Base-by-base conservation (phyloP, 208 protist genomes). In the Leptomonas pyrrhocoris region DNA sequence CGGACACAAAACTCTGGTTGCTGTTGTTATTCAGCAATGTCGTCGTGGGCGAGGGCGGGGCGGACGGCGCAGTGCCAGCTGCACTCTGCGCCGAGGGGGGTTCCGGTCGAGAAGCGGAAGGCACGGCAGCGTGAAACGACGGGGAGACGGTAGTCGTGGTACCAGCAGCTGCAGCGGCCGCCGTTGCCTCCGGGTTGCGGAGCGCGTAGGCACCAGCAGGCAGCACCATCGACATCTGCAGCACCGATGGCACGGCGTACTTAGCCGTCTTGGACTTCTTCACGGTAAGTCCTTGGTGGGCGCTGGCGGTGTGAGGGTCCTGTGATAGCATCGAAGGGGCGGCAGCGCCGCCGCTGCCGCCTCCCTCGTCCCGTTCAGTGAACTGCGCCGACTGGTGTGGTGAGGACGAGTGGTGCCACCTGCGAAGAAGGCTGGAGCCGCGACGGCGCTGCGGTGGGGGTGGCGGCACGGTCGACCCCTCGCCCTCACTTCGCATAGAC, bases 201-300 rank as follows among this genome's bases (percentile, higher is more conserved):
- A 65, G 31, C 21, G 60, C 46, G 60, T 21, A 55, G 4, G 31
- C 58, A 19, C 53, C 61, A 25, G 60, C 54, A 5, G 60, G 68
- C 23, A 67, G 31, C 54, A 75, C 69, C 23, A 51, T 68, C 31
- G 54, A 64, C 42, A 56, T 42, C 54, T 68, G 69, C 69, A 75
- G 46, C 31, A 68, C 61, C 43, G 69, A 75, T 42, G 63, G 63
- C 38, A 59, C 38, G 30, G 63, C 49, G 40, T 60, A 48, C 51
- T 59, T 60, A n/a, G 60, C 36, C 25, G 42, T 65, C 28, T 42
- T 59, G 19, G 54, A 65, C 42, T 31, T 19, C 61, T 45, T 56
- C 69, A 56, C 18, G 5, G 21, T 25, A 13, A 48, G 45, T 11
- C 50, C 12, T 9, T n/a, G 21, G n/a, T 42, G 30, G 31, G n/a